A percentile compares a stretch with the other conserved stretches of the same genome.
Evolutionary conservation across 345 rosid species (phyloP).

Genomic region (Melaleuca quinquenervia): DNA sequence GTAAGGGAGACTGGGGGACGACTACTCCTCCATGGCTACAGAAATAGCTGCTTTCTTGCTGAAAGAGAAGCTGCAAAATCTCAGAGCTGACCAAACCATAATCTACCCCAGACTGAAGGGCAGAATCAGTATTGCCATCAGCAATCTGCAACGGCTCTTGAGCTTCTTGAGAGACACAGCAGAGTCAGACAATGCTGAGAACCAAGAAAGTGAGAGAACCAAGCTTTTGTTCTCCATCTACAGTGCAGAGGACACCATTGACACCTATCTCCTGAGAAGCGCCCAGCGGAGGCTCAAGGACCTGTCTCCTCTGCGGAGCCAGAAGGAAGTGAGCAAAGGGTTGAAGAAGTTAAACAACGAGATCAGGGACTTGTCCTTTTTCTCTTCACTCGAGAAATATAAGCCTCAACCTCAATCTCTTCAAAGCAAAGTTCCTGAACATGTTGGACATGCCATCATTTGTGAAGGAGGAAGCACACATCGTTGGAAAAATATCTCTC

Average conservation of each 20-base stretch:
- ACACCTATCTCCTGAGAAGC: neutral
- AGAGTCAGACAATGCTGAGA: neutral
- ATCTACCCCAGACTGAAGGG: neutral
- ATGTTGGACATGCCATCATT: neutral
- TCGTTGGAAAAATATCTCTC: neutral
- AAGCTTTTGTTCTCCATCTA: neutral
- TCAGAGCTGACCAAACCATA: neutral
- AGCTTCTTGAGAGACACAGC: rapidly evolving
- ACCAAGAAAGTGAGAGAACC: neutral
- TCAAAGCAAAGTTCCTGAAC: neutral
- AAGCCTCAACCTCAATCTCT: neutral
- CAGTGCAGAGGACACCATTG: neutral
- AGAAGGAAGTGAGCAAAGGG: neutral
- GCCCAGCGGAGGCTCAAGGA: neutral
- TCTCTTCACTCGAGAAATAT: neutral
- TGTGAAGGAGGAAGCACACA: neutral
- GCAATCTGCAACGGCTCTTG: neutral
- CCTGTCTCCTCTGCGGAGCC: neutral
- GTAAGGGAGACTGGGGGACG: neutral
- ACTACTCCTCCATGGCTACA: neutral
- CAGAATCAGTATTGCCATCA: neutral
- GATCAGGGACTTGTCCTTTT: neutral
- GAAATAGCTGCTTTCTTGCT: neutral
- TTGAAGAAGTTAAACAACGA: neutral
- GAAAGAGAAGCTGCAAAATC: neutral